Base-by-base conservation (phyloP, 1,284 basidiomycete genomes). In the Hymenochaete sp. region DNA sequence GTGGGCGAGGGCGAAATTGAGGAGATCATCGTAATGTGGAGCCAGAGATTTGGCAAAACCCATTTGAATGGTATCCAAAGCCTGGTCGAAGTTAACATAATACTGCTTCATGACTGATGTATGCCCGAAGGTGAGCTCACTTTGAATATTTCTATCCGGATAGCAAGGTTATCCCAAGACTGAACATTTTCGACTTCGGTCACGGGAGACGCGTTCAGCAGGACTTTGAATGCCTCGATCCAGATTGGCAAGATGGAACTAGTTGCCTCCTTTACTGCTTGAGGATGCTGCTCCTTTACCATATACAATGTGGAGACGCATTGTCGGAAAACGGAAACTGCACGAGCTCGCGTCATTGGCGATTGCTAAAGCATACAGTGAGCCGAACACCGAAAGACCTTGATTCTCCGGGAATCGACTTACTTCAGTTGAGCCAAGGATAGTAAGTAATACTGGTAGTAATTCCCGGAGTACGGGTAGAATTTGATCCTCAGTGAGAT, bases 231-330 rank as follows among this genome's bases (percentile, higher is more conserved):
- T 0, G 87, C 86, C 35, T 83, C 79, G 11, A 95, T 67, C 95
- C 95, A 98, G 10, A 82, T 72, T 0, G 93, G 90, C 4, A 96
- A 74, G 38, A 97, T 78, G 28, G 78, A 75, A 24, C 77, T 77
- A 10, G 80, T 77, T 0, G 92, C 91, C 56, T 88, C 81, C 57
- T 88, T 86, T 36, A 90, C 87, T 0, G 87, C 77, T 40, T 85
- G 78, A 0, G 92, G 89, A 56, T 93, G 86, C 55, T 89, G 82
- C 35, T 93, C 91, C 60, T 91, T 92, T 49, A 98, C 90, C 82
- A 93, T 98, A 64, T 83, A 92, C 14, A 98, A 70, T 7, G 91
- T 85, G 44, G 81, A 78, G 10, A 97, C 72, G 57, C 92, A 91
- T 67, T 98, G 90, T 24, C 85, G 73, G 67, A 97, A 97, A 28